These are phyloP conservation scores for Phialemonium atrogriseum DNA, from an alignment of 2,329 filamentous ascomycete species.

Conservation along the genomic window DNA sequence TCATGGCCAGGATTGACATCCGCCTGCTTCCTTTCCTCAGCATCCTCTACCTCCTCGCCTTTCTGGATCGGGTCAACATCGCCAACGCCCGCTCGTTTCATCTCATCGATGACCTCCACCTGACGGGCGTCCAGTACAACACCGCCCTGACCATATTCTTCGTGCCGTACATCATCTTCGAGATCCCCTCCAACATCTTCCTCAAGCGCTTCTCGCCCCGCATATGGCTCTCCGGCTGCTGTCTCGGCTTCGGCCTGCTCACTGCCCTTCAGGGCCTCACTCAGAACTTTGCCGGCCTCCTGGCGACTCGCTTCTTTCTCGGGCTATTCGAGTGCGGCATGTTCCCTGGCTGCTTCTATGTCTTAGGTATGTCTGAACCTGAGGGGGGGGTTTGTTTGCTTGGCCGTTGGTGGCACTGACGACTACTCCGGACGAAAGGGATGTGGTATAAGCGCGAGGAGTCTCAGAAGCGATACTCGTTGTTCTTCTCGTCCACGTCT, in stretches of 20 bases:
- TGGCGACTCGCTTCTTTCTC: slow-evolving; percentile 78
- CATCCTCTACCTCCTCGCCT: slow-evolving; percentile 63
- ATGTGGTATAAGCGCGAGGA: slow-evolving; percentile 89
- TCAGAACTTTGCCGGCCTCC: slow-evolving; percentile 65
- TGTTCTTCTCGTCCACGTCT: slow-evolving; percentile 84
- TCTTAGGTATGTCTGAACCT: too few relatives aligned
- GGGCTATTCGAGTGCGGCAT: slow-evolving; percentile 70
- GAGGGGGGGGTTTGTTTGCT: too few relatives aligned
- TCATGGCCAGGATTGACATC: slow-evolving; percentile 64
- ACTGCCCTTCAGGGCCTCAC: slow-evolving; percentile 72
- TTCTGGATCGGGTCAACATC: slow-evolving; percentile 70
- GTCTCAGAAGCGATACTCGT: slow-evolving; percentile 83
- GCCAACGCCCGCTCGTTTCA: slow-evolving; percentile 66
- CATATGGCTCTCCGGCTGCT: slow-evolving; percentile 70
- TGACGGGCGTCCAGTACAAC: slow-evolving; percentile 58
- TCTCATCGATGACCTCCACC: slow-evolving; percentile 52
- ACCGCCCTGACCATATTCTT: slow-evolving; percentile 75
- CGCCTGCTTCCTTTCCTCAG: slow-evolving; percentile 65
- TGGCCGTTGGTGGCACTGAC: too few relatives aligned
- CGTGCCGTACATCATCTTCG: slow-evolving; percentile 64
- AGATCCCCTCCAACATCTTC: slow-evolving; percentile 67
- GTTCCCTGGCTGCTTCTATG: slow-evolving; percentile 66
- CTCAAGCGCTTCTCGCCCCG: slow-evolving; percentile 60
- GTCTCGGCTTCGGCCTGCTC: slow-evolving; percentile 74
- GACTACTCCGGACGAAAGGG: too few relatives aligned